Evolutionary conservation across 2,329 filamentous ascomycete species (phyloP), one percentile per base, ranked within the genome.

Genomic region (Penicillium sp.): DNA sequence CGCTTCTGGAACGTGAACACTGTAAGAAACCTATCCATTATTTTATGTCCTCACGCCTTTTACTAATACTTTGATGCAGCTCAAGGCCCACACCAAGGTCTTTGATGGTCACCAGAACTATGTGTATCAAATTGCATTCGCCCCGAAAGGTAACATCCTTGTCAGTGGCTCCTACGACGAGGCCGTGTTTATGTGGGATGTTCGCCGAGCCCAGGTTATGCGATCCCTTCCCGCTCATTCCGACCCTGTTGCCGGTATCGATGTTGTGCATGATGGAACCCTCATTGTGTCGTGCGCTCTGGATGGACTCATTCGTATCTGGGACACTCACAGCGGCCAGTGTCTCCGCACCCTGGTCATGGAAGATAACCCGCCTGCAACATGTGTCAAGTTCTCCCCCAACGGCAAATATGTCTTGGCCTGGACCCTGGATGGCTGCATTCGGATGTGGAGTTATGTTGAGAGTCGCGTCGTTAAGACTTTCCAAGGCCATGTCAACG

Each of bases 91-190:
- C 53, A 82, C 83, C 0, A 81, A 79, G 23, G 81, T 84, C 2
- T 80, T 97, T 63, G 81, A 89, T 25, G 93, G 94, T 2, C 94
- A 99, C 69, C 92, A 97, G 74, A 97, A 95, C 75, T 97, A 97
- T 75, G 88, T 99, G 33, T 96, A 96, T 76, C 91, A 89, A 50
- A 81, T 99, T 34, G 92, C 92, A 6, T 97, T 97, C 74, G 93
- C 91, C n/a, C 94, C 94, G 2, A 97, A 97, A 74, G 94, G 94
- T 25, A 99, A 99, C 70, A 96, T 97, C 71, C 84, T 99, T 34
- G 94, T 92, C 16, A 95, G 90, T 64, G 94, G 94, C 13, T 95
- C 90, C 62, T 97, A 97, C 75, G 94, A 99, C 65, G 94, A 99
- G 78, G 94, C 94, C 5, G 91, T 99, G 0, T 97, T 96, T 63